Evolutionary conservation across 495 filamentous ascomycete species (phyloP), one percentile per base, ranked within the genome.

Genomic region (Podospora fimiseda): DNA sequence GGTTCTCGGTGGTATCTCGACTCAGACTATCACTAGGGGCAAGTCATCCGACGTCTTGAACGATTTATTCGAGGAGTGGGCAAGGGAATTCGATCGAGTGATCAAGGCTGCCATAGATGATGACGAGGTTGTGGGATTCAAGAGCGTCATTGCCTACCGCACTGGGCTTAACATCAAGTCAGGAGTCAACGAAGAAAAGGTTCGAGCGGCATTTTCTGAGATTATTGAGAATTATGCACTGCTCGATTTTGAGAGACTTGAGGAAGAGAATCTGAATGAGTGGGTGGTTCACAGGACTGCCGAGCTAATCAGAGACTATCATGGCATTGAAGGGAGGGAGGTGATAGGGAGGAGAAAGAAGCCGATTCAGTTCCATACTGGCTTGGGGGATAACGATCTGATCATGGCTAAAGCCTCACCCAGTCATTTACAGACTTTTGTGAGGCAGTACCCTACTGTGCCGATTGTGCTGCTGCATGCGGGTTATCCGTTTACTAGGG

Each of bases 321-420:
- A 20, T n/a, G n/a, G n/a, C n/a, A n/a, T n/a, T n/a, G n/a, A n/a
- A 53, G 52, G 56, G 50, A 57, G 50, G 21, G 18, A 19, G 4
- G 14, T 21, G 18, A 9, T 22, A 11, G 23, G 42, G 16, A 47
- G 19, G n/a, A 22, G 4, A 11, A 77, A 72, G 52, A 93, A 93
- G 60, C 88, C 90, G 1, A 63, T 96, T 23, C 90, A 95, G 60
- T 87, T 96, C 52, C 89, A 95, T 59, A 92, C 88, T 0, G 90
- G 90, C 0, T 74, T 95, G 1, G 90, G 90, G 0, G 89, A 95
- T 59, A 88, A 85, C 56, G 89, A 94, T 67, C 85, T 95, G 47
- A 79, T 73, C 4, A 73, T 95, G 7, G 60, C 79, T 0, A 76
- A 74, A 45, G 79, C 88, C 0, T 91, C 89, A 50, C 90, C 90